Evolutionary conservation across 345 rosid genomes (phyloP).

Genomic region (Adansonia digitata): DNA sequence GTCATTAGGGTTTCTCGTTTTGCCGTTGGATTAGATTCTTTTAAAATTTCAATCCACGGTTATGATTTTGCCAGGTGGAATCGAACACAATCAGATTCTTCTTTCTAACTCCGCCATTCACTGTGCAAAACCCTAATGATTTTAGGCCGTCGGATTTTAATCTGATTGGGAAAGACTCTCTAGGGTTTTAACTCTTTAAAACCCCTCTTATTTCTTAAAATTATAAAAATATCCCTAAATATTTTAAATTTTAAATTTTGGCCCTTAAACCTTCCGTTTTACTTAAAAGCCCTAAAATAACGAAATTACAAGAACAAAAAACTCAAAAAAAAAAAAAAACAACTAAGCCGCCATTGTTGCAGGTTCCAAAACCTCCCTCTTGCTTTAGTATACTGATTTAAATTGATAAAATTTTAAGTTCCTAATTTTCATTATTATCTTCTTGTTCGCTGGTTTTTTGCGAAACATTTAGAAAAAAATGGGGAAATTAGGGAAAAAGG

Average conservation of each 20-base stretch:
- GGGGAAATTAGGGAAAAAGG: conserved; percentile 78
- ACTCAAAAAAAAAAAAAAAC: background rate
- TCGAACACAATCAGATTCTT: background rate
- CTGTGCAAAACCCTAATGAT: too few species aligned
- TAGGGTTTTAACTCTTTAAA: too few species aligned
- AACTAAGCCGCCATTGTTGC: background rate
- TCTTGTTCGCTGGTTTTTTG: background rate
- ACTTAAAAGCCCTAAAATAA: background rate
- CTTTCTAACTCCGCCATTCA: too few species aligned
- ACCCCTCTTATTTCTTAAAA: background rate
- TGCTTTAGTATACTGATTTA: background rate
- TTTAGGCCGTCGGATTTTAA: too few species aligned
- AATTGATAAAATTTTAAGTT: background rate
- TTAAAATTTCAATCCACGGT: background rate
- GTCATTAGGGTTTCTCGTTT: background rate
- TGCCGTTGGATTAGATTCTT: background rate
- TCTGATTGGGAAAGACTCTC: too few species aligned
- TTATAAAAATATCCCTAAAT: background rate
- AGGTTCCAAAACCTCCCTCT: background rate
- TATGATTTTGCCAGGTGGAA: background rate
- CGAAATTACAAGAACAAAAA: background rate
- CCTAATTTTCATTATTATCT: background rate
- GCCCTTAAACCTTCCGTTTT: background rate
- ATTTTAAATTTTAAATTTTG: background rate
- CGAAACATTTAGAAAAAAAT: background rate